Conservation (phyloP, 1,284 basidiomycete species). For the Trichosporon sp. region DNA sequence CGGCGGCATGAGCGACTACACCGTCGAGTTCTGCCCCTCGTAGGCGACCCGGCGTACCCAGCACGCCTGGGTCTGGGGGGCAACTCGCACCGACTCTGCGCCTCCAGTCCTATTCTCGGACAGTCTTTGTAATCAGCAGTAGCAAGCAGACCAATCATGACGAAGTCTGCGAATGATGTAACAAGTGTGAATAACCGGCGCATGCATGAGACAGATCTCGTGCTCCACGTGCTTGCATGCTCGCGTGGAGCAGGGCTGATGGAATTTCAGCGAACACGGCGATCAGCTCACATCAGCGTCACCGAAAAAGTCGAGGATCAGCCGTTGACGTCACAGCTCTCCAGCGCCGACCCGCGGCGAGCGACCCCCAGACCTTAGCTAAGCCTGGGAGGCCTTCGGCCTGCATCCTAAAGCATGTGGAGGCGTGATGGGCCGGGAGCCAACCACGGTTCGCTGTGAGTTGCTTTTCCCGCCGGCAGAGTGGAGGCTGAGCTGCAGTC, state of each 20-base stretch:
- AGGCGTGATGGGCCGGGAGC: not conserved
- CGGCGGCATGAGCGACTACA: slow-evolving; percentile 23
- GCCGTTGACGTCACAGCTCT: not conserved
- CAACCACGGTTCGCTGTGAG: not conserved
- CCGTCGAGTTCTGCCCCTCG: slow-evolving; percentile 35
- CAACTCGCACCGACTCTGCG: too few relatives aligned
- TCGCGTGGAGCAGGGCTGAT: not conserved
- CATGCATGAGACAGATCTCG: not conserved
- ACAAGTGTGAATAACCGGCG: not conserved
- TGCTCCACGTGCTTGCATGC: not conserved
- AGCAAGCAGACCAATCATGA: too few relatives aligned
- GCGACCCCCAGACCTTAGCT: not conserved
- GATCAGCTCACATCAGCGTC: too few relatives aligned
- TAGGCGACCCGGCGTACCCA: not conserved
- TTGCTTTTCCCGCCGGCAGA: not conserved
- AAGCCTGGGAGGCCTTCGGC: too few relatives aligned
- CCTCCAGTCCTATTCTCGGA: not conserved
- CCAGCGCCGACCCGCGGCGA: too few relatives aligned
- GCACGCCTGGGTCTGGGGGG: not conserved
- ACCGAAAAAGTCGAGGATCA: not conserved
- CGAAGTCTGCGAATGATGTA: too few relatives aligned
- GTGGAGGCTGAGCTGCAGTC: not conserved
- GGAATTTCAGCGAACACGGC: not conserved
- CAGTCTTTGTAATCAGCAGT: too few relatives aligned
- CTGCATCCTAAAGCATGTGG: not conserved